Percentiles rank a stretch among this genome's conserved stretches.
Conservation (phyloP, 345 rosid genomes). For the Eucalyptus globulus region DNA sequence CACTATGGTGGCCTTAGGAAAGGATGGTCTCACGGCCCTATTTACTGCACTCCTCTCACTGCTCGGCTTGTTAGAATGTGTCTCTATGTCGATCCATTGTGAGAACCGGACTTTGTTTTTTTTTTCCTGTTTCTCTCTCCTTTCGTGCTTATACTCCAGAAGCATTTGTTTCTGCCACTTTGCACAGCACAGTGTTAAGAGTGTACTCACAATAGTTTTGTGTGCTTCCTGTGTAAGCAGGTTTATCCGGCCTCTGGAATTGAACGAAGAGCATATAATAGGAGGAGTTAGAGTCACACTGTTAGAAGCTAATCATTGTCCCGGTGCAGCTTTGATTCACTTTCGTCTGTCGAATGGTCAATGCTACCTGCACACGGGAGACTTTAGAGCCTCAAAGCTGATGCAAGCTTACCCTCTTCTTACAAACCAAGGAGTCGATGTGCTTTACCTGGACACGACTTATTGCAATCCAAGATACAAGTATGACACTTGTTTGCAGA, state of each 20-base stretch:
- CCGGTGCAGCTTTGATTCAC: conserved; percentile 67
- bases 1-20: conserved; percentile 71
- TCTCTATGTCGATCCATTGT: conserved; percentile 48
- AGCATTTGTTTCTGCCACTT: neutral
- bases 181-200: neutral
- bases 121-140: neutral
- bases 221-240: conserved; percentile 7
- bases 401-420: conserved; percentile 58
- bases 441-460: conserved; percentile 70
- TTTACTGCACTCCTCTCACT: conserved; percentile 58
- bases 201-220: neutral
- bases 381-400: conserved; percentile 61
- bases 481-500: conserved; percentile 15
- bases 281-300: conserved; percentile 48
- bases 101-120: neutral
- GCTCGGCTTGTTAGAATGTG: conserved; percentile 48
- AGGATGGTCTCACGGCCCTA: conserved; percentile 64
- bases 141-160: neutral
- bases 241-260: conserved; percentile 41
- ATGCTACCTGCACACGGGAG: conserved; percentile 71
- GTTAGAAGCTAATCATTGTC: conserved; percentile 76
- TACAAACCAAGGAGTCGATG: conserved; percentile 29
- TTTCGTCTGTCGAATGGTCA: conserved; percentile 45
- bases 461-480: conserved; percentile 74
- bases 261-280: conserved; percentile 33